phyloP scores from a whole-genome alignment of 1,139 yeast species.

The Scheffersomyces quercinus region DNA sequence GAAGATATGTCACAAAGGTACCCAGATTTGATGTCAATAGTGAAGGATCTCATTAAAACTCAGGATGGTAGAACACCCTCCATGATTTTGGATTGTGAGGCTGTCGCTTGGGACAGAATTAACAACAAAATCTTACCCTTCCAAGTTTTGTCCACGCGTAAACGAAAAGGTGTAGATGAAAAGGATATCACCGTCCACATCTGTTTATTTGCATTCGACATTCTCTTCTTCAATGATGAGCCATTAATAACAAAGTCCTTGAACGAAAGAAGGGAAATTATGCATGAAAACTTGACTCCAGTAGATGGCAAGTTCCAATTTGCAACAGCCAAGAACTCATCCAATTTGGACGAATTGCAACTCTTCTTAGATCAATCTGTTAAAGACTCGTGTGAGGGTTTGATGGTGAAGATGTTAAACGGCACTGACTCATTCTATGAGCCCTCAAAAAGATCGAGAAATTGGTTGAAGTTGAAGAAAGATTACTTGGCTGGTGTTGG shows the following conservation, averaged over 20 bases:
- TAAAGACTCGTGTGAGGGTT: slow-evolving; percentile 89
- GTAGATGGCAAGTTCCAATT: slow-evolving; percentile 79
- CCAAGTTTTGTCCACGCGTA: slow-evolving; percentile 89
- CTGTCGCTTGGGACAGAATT: slow-evolving; percentile 95
- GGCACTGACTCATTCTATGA: slow-evolving; percentile 84
- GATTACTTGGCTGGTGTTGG: slow-evolving; percentile 95
- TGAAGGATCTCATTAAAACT: slow-evolving; percentile 56
- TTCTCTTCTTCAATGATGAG: slow-evolving; percentile 70
- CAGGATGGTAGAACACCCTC: slow-evolving; percentile 37
- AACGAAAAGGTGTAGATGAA: slow-evolving; percentile 87
- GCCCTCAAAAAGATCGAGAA: slow-evolving; percentile 91
- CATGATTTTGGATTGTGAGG: slow-evolving; percentile 89
- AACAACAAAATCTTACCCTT: slow-evolving; percentile 81
- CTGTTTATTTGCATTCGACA: slow-evolving; percentile 89
- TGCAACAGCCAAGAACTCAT: slow-evolving; percentile 75
- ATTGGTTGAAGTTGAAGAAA: slow-evolving; percentile 93
- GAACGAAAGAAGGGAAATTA: slow-evolving; percentile 63
- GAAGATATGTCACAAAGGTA: slow-evolving; percentile 97
- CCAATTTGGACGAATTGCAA: slow-evolving; percentile 78
- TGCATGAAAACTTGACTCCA: slow-evolving; percentile 57
- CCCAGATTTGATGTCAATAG: slow-evolving; percentile 80
- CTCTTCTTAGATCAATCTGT: slow-evolving; percentile 86
- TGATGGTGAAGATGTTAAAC: slow-evolving; percentile 89
- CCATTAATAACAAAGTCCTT: slow-evolving; percentile 70
- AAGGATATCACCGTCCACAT: slow-evolving; percentile 87